A percentile compares a stretch with the other conserved stretches of the same genome.
These are phyloP conservation scores for Cyberlindnera lachancei DNA, from an alignment of 805 yeast genomes.

Conservation along the genomic window DNA sequence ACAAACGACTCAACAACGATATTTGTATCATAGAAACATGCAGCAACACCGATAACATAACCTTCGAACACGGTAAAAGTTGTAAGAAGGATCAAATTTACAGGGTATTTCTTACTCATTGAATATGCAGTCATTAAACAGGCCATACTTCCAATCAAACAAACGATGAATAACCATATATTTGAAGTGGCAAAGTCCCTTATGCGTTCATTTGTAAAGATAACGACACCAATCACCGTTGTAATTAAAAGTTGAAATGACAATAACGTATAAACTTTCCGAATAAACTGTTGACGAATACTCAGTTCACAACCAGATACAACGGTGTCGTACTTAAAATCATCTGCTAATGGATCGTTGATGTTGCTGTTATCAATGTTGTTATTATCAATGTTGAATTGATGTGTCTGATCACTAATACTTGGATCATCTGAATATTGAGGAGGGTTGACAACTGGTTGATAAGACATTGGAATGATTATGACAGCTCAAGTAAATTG, in stretches of 20 bases:
- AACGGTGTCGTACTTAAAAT: constrained; percentile 72
- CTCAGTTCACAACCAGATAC: constrained; percentile 74
- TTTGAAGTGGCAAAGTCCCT: constrained; percentile 50
- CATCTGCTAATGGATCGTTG: constrained; percentile 47
- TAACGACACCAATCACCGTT: constrained; percentile 44
- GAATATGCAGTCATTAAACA: constrained; percentile 55
- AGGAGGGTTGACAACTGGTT: constrained; percentile 22
- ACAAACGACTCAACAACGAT: constrained; percentile 64
- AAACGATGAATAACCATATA: constrained; percentile 50
- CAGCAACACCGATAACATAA: constrained; percentile 59
- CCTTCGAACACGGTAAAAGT: constrained; percentile 73
- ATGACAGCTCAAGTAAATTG: too few species aligned
- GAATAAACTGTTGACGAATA: constrained; percentile 65
- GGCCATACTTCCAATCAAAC: constrained; percentile 53
- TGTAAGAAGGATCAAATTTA: constrained; percentile 49
- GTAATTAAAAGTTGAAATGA: constrained; percentile 59
- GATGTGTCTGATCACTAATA: not conserved
- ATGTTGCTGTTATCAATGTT: too few species aligned
- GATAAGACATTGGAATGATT: constrained; percentile 22
- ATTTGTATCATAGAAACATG: constrained; percentile 54
- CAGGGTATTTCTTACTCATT: constrained; percentile 63
- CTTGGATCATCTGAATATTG: constrained; percentile 17
- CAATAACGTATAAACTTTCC: constrained; percentile 72
- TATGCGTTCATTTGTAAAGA: constrained; percentile 37
- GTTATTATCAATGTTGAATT: too few species aligned